These are phyloP conservation scores for Aspergillus fumigatus DNA, from an alignment of 2,329 filamentous ascomycete species.

Conservation along the genomic window DNA sequence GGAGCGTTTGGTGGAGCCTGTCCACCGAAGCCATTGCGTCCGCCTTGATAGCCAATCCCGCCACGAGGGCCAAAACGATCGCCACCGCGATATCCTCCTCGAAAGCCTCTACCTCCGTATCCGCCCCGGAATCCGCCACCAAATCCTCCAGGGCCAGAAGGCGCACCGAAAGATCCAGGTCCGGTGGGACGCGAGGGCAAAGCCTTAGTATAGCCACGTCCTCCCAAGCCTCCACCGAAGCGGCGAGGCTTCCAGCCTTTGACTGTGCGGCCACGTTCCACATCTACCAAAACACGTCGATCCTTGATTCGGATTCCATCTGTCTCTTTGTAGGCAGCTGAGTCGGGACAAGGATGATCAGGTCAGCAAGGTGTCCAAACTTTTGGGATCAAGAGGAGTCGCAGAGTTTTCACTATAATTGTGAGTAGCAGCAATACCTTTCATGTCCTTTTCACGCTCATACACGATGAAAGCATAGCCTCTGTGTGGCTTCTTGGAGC, in stretches of 20 bases:
- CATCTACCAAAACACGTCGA: constrained; percentile 86
- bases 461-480: constrained; percentile 98
- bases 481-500: constrained; percentile 75
- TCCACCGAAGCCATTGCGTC: constrained; percentile 48
- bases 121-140: constrained; percentile 54
- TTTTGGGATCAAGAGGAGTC: background rate
- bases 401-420: constrained; percentile 5
- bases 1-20: constrained; percentile 48
- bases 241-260: constrained; percentile 89
- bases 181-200: constrained; percentile 66
- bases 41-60: constrained; percentile 56
- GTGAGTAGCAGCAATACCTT: constrained; percentile 61
- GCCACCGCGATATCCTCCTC: constrained; percentile 47
- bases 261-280: constrained; percentile 91
- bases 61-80: constrained; percentile 49
- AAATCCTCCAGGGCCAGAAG: constrained; percentile 54
- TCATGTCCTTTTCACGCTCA: constrained; percentile 97
- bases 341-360: constrained; percentile 37
- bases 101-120: constrained; percentile 49
- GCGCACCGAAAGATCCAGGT: constrained; percentile 54
- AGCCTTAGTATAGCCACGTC: constrained; percentile 85
- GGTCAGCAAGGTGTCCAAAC: constrained; percentile 31
- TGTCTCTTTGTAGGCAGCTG: constrained; percentile 84
- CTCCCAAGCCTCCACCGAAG: constrained; percentile 86
- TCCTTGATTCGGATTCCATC: constrained; percentile 93